Evolutionary conservation across 148 eudicot genomes (phyloP), one percentile per base, ranked within the genome.

Genomic region (Vaccinium vitisidaea): DNA sequence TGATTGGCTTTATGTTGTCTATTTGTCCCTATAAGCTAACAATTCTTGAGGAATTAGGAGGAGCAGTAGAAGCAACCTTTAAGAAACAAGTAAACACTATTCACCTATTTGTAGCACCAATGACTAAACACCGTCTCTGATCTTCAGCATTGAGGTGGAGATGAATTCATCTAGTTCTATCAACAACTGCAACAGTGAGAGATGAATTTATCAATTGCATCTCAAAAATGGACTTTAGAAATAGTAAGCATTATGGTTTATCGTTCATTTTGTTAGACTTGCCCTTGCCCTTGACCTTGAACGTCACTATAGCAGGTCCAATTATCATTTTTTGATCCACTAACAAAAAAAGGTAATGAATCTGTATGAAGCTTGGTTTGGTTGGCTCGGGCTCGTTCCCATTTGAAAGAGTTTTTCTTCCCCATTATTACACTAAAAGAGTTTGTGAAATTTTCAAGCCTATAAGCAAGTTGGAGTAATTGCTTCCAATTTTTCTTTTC

Each of bases 31-130:
- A 30, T 30, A 30, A 30, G 32, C 32, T 30, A 30, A 30, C 32
- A 30, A 30, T 30, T 30, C 32, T 30, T 30, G 32, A 30, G 32
- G 32, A 30, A 30, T 30, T 30, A 30, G 32, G 30, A 30, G 30
- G 32, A 19, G 54, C 59, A 71, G 46, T 1, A 1, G 78, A 21
- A 18, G 48, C 49, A 32, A 71, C 30, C 53, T 43, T 25, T 39
- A 48, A 5, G 13, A 58, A 32, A 74, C 9, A 69, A 30, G 32
- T 30, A 30, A 30, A 59, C n/a, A 10, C n/a, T 70, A 56, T 3
- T 50, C 86, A 95, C 99, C 98, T 88, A 89, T 96, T 96, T 75
- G 99, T 96, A 49, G 99, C 99, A 83, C 99, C 98, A 88, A 96
- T 93, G 74, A 96, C 93, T 79, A 96, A 86, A 96, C 98, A 52